Evolutionary conservation across 2,329 filamentous ascomycete genomes (phyloP), one percentile per base, ranked within the genome.

Genomic region (Fusarium acutatum): DNA sequence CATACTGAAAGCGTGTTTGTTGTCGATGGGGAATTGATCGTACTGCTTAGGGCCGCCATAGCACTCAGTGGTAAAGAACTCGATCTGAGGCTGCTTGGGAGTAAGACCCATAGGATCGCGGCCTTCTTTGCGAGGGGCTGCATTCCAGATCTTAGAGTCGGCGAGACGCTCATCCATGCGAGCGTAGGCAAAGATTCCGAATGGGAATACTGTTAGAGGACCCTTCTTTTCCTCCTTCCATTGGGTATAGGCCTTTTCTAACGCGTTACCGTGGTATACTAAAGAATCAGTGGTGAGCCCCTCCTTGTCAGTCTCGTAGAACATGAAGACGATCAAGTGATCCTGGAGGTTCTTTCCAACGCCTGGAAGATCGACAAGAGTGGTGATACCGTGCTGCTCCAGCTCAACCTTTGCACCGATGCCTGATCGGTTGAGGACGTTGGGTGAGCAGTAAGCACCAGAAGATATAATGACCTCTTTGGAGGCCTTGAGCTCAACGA

Each of bases 91-190:
- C 75, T 92, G 90, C 11, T 80, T 79, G 0, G 83, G 80, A 0
- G 86, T 86, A 22, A 92, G 81, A 24, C 87, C 88, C 90, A 92
- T 92, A 0, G 90, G 89, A 73, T 92, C 90, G 9, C 90, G 87
- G 8, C 87, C 88, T 32, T 83, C 79, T 40, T 81, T 60, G 11
- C 86, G 83, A 0, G 84, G 80, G 1, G 88, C 87, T 9, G 83
- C 80, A 6, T 83, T 83, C 90, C 90, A 92, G 12, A 89, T 74
- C 7, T 85, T 82, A 2, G 87, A 86, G 72, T 89, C 83, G 50
- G 84, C 81, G 2, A 92, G 84, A 12, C 89, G 87, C 14, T 90
- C 85, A 66, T 91, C 89, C 1, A 92, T 82, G n/a, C 90, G 86
- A 11, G 89, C 87, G 73, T 86, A 92, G 17, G 86, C 89, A 59